phyloP scores from a whole-genome alignment of 176 grass and related monocot species.

The Carex kokanica region DNA sequence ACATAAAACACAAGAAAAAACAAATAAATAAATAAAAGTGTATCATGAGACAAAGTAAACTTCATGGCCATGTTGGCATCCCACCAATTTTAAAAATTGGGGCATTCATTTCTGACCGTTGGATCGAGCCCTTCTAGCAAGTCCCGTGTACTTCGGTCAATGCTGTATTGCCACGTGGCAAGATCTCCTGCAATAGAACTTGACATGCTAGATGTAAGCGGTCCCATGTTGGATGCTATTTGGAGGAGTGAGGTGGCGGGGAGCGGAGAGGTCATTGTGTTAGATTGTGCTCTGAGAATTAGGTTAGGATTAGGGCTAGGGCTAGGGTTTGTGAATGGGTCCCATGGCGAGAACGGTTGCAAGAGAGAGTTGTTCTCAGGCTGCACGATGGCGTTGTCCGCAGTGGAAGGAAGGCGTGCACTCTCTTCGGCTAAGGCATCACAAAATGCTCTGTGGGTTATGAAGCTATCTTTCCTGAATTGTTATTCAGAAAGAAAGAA shows the following conservation, averaged over 20 bases:
- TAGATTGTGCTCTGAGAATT: constrained; percentile 13
- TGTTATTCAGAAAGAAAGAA: not conserved
- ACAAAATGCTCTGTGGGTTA: constrained; percentile 28
- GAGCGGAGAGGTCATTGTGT: constrained; percentile 7
- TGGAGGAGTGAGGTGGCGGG: constrained; percentile 27
- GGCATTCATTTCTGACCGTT: not conserved
- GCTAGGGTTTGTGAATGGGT: constrained; percentile 17
- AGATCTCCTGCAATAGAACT: not conserved
- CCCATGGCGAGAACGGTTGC: constrained; percentile 11
- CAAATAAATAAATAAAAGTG: not conserved
- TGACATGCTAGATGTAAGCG: constrained; percentile 6
- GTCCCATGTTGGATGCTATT: constrained; percentile 30
- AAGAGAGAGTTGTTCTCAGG: not conserved
- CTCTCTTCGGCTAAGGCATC: constrained; percentile 28
- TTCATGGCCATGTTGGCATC: not conserved
- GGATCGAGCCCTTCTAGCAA: constrained; percentile 28
- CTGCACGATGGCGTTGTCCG: not conserved
- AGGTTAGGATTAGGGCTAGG: constrained; percentile 12
- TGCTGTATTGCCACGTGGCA: constrained; percentile 9
- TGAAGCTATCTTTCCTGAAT: constrained; percentile 34
- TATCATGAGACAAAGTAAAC: not conserved
- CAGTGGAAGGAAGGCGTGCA: not conserved
- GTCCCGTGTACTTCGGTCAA: not conserved
- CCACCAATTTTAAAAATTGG: constrained; percentile 16
- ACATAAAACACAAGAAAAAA: not conserved